Conservation (phyloP, 257 asterid genomes). For the Solanum chaucha region DNA sequence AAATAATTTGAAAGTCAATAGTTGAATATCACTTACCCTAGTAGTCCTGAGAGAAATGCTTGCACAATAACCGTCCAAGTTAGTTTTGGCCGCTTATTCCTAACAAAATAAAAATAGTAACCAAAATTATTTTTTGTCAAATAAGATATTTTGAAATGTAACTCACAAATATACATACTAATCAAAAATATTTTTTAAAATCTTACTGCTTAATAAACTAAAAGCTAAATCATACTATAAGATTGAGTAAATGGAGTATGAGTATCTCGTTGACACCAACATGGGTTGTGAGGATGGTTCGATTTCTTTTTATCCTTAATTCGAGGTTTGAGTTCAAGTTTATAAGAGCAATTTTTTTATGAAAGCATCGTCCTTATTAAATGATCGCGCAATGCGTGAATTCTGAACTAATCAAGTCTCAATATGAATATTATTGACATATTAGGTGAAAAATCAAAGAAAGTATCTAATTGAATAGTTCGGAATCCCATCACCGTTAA, state of each 20-base stretch:
- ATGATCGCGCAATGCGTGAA: rapidly evolving
- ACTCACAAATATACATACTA: not conserved
- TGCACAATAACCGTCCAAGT: slow-evolving; percentile 3
- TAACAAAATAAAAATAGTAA: not conserved
- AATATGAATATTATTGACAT: not conserved
- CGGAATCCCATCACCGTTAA: rapidly evolving
- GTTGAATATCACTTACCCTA: slow-evolving; percentile 1
- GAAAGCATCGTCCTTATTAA: not conserved
- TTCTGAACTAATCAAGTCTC: not conserved
- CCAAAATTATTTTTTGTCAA: not conserved
- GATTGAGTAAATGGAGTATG: not conserved
- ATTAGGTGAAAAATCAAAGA: rapidly evolving
- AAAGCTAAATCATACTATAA: not conserved
- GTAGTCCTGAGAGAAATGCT: slow-evolving; percentile 12
- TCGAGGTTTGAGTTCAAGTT: not conserved
- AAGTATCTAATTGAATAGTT: not conserved
- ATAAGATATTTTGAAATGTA: not conserved
- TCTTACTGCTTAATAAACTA: not conserved
- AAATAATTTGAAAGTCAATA: not conserved
- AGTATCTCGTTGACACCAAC: not conserved
- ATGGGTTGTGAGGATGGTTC: not conserved
- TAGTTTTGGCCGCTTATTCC: slow-evolving; percentile 13
- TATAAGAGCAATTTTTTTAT: not conserved
- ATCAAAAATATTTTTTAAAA: too few relatives aligned
- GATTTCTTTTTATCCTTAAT: not conserved